Conservation (phyloP, 768 basidiomycete species). For the Trametes punicea region DNA sequence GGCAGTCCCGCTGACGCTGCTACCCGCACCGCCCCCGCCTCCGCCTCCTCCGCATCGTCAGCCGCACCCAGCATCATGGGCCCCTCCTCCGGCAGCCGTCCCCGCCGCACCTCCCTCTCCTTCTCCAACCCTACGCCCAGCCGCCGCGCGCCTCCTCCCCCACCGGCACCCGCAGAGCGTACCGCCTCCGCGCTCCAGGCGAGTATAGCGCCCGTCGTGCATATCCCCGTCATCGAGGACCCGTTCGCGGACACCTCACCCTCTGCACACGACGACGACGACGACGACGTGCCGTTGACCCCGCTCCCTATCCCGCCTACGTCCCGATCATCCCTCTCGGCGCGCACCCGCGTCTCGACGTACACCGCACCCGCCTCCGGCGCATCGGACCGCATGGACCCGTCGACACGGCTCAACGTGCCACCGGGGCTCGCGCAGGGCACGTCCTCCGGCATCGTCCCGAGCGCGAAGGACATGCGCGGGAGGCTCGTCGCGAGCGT, state of each 20-base stretch:
- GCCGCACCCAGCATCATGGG: conserved; percentile 1
- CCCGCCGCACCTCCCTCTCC: conserved; percentile 20
- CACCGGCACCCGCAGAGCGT: conserved; percentile 13
- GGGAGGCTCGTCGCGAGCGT: conserved; percentile 56
- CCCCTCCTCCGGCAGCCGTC: conserved; percentile 16
- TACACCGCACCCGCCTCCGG: neutral
- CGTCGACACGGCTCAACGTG: neutral
- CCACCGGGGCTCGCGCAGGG: conserved; percentile 5
- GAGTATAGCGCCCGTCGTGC: conserved; percentile 7
- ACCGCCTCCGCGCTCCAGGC: neutral
- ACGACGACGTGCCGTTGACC: neutral
- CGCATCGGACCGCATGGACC: neutral
- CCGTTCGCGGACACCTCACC: conserved; percentile 32
- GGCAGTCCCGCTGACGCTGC: conserved; percentile 3
- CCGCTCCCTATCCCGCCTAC: conserved; percentile 2
- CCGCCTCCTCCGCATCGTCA: neutral
- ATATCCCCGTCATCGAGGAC: conserved; percentile 17
- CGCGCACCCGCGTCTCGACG: conserved; percentile 8
- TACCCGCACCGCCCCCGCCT: conserved; percentile 6
- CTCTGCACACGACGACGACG: neutral
- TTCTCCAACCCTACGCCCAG: conserved; percentile 11
- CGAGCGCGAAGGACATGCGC: conserved; percentile 34
- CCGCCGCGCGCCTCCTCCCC: conserved; percentile 22
- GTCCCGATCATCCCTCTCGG: neutral
- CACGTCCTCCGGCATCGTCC: neutral